Evolutionary conservation across 2,329 filamentous ascomycete genomes (phyloP).

Genomic region (Sphaceloma murrayae): DNA sequence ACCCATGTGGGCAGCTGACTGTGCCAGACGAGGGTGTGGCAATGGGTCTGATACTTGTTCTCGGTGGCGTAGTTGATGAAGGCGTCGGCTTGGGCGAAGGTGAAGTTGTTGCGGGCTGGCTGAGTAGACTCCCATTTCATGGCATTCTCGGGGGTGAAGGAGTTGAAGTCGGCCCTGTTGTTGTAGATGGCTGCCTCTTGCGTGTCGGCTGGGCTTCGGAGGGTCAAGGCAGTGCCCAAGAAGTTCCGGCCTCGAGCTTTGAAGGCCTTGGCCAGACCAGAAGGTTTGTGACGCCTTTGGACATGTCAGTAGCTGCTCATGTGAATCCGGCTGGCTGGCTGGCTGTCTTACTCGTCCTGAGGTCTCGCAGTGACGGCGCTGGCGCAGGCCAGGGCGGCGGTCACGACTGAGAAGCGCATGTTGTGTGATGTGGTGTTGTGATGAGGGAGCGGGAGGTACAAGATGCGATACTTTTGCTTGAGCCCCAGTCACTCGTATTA

Average conservation of each 20-base stretch:
- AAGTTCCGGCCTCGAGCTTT: slow-evolving; percentile 25
- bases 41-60: slow-evolving; percentile 31
- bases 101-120: slow-evolving; percentile 29
- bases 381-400: too few relatives aligned
- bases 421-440: too few relatives aligned
- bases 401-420: too few relatives aligned
- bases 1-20: slow-evolving; percentile 34
- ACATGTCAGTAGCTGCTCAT: too few relatives aligned
- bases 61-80: slow-evolving; percentile 30
- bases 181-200: slow-evolving; percentile 20
- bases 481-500: too few relatives aligned
- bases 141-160: slow-evolving; percentile 32
- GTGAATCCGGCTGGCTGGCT: too few relatives aligned
- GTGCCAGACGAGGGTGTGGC: slow-evolving; percentile 37
- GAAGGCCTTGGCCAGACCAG: slow-evolving; percentile 7
- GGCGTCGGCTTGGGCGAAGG: slow-evolving; percentile 28
- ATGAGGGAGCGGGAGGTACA: too few relatives aligned
- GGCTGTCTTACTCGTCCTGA: background rate
- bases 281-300: background rate
- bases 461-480: too few relatives aligned
- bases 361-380: background rate
- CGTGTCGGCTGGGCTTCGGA: slow-evolving; percentile 7
- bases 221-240: slow-evolving; percentile 28
- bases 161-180: slow-evolving; percentile 27
- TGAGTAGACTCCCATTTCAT: slow-evolving; percentile 36